phyloP scores from a whole-genome alignment of 2,329 filamentous ascomycete species.

The Penicillium sp. region DNA sequence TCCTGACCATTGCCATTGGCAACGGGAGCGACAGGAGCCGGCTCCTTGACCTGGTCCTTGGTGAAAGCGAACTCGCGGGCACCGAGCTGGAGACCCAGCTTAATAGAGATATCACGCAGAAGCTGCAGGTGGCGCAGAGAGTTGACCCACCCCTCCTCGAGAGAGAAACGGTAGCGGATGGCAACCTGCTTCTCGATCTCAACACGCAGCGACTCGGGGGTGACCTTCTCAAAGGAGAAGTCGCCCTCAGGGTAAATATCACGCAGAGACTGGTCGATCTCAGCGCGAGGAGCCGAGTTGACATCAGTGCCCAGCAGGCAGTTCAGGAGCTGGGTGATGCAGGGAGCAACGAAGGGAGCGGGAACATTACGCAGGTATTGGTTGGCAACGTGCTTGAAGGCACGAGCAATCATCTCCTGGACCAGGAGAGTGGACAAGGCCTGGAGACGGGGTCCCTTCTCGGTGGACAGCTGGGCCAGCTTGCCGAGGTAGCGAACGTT shows the following conservation, averaged over 20 bases:
- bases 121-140: constrained; percentile 78
- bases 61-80: constrained; percentile 77
- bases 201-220: constrained; percentile 71
- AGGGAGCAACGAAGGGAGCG: constrained; percentile 77
- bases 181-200: constrained; percentile 75
- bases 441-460: constrained; percentile 72
- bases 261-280: constrained; percentile 76
- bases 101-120: constrained; percentile 85
- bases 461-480: constrained; percentile 72
- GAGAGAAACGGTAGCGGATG: constrained; percentile 76
- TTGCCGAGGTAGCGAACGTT: constrained; percentile 96
- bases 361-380: constrained; percentile 80
- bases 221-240: constrained; percentile 79
- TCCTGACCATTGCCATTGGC: constrained; percentile 44
- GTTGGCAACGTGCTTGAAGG: constrained; percentile 91
- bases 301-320: constrained; percentile 81
- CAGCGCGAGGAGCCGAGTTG: constrained; percentile 77
- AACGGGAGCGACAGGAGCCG: constrained; percentile 46
- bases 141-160: constrained; percentile 71
- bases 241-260: constrained; percentile 81
- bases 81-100: constrained; percentile 86
- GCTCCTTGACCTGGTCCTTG: constrained; percentile 48
- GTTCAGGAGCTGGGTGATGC: constrained; percentile 87
- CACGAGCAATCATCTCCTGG: constrained; percentile 93
- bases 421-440: constrained; percentile 78